Conservation (phyloP, 345 rosid genomes). For the Iberis pinnata region DNA sequence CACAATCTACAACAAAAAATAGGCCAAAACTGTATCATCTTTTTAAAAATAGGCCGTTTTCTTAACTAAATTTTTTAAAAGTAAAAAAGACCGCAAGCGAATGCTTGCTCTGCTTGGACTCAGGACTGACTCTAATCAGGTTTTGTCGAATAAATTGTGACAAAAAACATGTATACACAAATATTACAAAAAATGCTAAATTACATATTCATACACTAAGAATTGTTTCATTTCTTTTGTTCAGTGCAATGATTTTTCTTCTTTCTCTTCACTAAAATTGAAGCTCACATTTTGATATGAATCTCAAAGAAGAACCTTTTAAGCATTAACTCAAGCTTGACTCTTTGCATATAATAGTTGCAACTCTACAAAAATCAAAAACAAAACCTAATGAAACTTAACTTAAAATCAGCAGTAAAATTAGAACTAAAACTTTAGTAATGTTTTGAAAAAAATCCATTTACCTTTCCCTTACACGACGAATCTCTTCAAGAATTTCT, state of each 20-base stretch:
- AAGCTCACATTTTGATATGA: too few relatives aligned
- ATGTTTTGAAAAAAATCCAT: slow-evolving; percentile 9
- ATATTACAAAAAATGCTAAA: slow-evolving; percentile 4
- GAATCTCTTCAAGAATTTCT: slow-evolving; percentile 59
- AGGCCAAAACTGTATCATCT: too few relatives aligned
- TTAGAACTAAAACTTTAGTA: neutral
- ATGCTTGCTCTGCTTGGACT: too few relatives aligned
- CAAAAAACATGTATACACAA: too few relatives aligned
- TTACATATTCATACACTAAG: neutral
- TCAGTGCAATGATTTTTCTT: neutral
- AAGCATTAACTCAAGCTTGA: slow-evolving; percentile 16
- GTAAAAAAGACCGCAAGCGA: too few relatives aligned
- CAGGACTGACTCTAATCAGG: too few relatives aligned
- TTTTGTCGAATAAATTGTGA: too few relatives aligned
- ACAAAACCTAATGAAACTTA: neutral
- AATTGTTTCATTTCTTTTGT: neutral
- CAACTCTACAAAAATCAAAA: slow-evolving; percentile 19
- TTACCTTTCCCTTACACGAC: slow-evolving; percentile 51
- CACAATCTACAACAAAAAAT: too few relatives aligned
- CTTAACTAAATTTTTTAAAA: too few relatives aligned
- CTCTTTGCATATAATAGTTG: slow-evolving; percentile 22
- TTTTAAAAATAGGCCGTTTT: too few relatives aligned
- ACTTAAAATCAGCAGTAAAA: neutral
- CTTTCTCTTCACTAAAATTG: neutral
- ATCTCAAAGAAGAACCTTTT: neutral